Conservation (phyloP, 1,284 basidiomycete genomes). For the Sparassis latifolia region DNA sequence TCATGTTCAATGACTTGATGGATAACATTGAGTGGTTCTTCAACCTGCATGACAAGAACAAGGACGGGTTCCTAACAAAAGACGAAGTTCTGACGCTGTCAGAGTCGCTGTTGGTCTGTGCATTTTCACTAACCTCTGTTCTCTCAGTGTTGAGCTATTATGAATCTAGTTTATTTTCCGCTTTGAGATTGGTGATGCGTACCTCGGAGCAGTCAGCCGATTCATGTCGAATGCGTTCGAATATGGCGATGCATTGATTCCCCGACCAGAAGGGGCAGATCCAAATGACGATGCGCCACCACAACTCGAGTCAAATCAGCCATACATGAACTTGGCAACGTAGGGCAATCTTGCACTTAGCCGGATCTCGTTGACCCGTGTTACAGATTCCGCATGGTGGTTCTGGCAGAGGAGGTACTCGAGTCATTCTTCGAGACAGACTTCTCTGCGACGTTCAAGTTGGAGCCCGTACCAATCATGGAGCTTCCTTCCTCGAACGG, state of each 20-base stretch:
- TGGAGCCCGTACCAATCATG: constrained; percentile 67
- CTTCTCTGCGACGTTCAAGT: constrained; percentile 79
- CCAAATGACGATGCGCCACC: constrained; percentile 35
- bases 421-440: constrained; percentile 94
- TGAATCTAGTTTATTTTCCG: constrained; percentile 87
- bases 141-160: background rate
- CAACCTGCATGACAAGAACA: constrained; percentile 92
- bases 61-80: constrained; percentile 90
- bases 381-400: constrained; percentile 91
- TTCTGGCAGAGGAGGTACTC: constrained; percentile 89
- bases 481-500: constrained; percentile 51
- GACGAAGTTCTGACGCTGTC: constrained; percentile 95
- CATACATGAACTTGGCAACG: constrained; percentile 84
- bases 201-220: constrained; percentile 90
- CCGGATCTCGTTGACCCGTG: background rate
- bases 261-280: constrained; percentile 38
- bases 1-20: constrained; percentile 97
- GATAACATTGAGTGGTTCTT: constrained; percentile 99
- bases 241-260: constrained; percentile 83
- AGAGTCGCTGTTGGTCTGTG: constrained; percentile 82
- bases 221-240: constrained; percentile 98
- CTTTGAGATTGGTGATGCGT: constrained; percentile 94
- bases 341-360: constrained; percentile 27
- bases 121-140: background rate
- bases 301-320: constrained; percentile 65